A percentile compares a stretch with the other conserved stretches of the same genome.
Evolutionary conservation across 1,284 basidiomycete species (phyloP).

Genomic region (Fomes fomentarius): DNA sequence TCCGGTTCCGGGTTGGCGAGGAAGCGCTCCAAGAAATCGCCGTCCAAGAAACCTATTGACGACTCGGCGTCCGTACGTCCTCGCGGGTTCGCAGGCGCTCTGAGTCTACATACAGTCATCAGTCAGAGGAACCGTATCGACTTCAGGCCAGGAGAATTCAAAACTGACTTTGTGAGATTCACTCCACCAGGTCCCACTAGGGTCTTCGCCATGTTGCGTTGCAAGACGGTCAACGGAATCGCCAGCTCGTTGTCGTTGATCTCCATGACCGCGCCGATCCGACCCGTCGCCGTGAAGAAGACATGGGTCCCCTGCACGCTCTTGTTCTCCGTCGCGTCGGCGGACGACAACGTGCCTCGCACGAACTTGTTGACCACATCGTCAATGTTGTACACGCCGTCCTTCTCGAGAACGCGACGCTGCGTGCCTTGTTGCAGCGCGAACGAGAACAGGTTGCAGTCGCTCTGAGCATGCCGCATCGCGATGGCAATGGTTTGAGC

Average conservation of each 20-base stretch:
- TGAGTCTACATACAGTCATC: constrained; percentile 58
- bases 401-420: constrained; percentile 52
- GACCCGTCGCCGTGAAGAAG: constrained; percentile 81
- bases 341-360: constrained; percentile 37
- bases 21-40: constrained; percentile 82
- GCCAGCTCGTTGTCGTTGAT: constrained; percentile 55
- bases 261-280: constrained; percentile 80
- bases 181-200: constrained; percentile 60
- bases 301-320: constrained; percentile 62
- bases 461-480: constrained; percentile 47
- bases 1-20: constrained; percentile 44
- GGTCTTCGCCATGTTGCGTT: constrained; percentile 74
- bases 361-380: constrained; percentile 75
- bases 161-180: constrained; percentile 65
- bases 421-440: constrained; percentile 46
- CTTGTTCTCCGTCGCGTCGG: constrained; percentile 22
- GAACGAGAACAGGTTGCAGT: constrained; percentile 80
- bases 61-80: constrained; percentile 61
- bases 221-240: constrained; percentile 72
- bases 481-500: neutral
- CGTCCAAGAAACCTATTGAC: constrained; percentile 85
- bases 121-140: no score
- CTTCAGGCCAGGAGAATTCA: neutral
- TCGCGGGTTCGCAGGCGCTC: constrained; percentile 61
- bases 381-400: constrained; percentile 69